Evolutionary conservation across 805 yeast species (phyloP).

Genomic region (Yarrowia hollandica): DNA sequence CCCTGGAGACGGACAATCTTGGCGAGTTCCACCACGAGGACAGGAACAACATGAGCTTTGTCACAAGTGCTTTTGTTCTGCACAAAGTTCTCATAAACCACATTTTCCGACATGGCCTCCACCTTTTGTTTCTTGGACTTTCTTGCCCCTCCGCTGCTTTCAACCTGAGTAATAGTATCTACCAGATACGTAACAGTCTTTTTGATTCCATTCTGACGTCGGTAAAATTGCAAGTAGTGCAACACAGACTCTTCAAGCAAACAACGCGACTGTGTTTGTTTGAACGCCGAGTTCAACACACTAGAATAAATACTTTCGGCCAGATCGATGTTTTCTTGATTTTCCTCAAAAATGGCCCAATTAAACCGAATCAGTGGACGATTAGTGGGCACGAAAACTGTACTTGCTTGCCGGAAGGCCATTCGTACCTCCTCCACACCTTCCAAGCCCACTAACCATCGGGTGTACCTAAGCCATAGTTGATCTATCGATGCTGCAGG

Average conservation of each 20-base stretch:
- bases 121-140: slow-evolving; percentile 20
- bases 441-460: slow-evolving; percentile 48
- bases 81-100: not conserved
- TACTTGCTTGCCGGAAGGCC: slow-evolving; percentile 54
- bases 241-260: slow-evolving; percentile 34
- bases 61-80: slow-evolving; percentile 1
- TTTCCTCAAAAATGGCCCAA: slow-evolving; percentile 43
- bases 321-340: slow-evolving; percentile 34
- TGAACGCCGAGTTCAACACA: slow-evolving; percentile 18
- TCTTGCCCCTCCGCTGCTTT: not conserved
- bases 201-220: not conserved
- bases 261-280: slow-evolving; percentile 31
- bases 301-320: slow-evolving; percentile 39
- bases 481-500: slow-evolving; percentile 47
- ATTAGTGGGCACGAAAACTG: slow-evolving; percentile 40
- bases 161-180: not conserved
- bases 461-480: slow-evolving; percentile 30
- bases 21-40: slow-evolving; percentile 7
- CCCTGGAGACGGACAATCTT: not conserved
- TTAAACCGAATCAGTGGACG: slow-evolving; percentile 39
- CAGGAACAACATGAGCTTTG: not conserved
- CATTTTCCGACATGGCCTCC: not conserved
- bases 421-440: slow-evolving; percentile 43
- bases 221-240: slow-evolving; percentile 7
- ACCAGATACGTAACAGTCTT: not conserved